A percentile compares a stretch with the other conserved stretches of the same genome.
Conservation (phyloP, 768 basidiomycete species). For the Termitomyces sp. region DNA sequence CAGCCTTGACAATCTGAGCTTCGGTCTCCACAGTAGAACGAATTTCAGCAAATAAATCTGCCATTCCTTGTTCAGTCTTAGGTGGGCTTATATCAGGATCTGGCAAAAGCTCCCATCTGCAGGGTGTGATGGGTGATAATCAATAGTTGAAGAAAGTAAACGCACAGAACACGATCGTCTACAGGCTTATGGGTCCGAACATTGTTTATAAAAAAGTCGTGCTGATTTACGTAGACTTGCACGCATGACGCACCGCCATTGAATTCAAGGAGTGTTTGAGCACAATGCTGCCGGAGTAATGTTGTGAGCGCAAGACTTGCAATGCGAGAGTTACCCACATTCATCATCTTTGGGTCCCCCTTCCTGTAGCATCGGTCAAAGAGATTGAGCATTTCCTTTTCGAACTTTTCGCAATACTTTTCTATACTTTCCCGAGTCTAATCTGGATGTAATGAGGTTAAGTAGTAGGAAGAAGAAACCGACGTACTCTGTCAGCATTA, state of each 20-base stretch:
- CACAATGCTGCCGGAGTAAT: conserved; percentile 73
- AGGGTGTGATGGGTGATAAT: neutral
- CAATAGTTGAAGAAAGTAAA: neutral
- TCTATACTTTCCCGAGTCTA: conserved; percentile 91
- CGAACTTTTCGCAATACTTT: conserved; percentile 97
- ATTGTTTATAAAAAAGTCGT: conserved; percentile 98
- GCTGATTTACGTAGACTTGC: conserved; percentile 98
- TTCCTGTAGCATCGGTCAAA: conserved; percentile 96
- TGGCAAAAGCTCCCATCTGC: conserved; percentile 77
- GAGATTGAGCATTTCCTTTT: conserved; percentile 95
- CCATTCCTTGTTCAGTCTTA: conserved; percentile 71
- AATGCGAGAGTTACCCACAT: conserved; percentile 43
- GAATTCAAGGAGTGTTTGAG: conserved; percentile 94
- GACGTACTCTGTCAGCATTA: conserved; percentile 66
- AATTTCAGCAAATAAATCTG: conserved; percentile 82
- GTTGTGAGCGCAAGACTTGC: neutral
- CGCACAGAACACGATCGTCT: conserved; percentile 56
- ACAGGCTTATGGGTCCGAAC: conserved; percentile 58
- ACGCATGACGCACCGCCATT: conserved; percentile 97
- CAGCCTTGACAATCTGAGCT: conserved; percentile 96
- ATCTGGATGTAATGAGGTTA: neutral
- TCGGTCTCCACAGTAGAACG: conserved; percentile 90
- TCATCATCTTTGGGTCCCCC: conserved; percentile 99
- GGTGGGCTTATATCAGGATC: conserved; percentile 79
- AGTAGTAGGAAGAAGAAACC: neutral